Conservation (phyloP, 495 filamentous ascomycete species). For the Thermochaetoides thermophila region DNA sequence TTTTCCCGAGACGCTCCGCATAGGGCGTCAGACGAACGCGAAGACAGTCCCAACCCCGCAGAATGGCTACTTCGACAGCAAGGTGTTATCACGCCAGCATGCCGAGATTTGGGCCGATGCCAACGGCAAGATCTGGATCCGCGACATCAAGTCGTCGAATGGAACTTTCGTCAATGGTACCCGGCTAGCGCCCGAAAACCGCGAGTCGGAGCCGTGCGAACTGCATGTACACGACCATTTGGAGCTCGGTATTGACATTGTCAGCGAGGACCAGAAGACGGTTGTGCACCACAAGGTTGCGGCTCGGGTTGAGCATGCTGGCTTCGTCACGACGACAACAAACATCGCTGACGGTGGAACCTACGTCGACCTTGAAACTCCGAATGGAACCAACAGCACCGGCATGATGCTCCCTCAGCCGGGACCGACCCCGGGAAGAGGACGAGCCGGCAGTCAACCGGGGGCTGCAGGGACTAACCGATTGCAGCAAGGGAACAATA, state of each 20-base stretch:
- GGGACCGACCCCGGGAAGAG: no score
- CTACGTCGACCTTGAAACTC: slow-evolving; percentile 77
- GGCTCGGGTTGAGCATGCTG: slow-evolving; percentile 88
- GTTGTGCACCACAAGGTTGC: slow-evolving; percentile 97
- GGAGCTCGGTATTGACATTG: slow-evolving; percentile 94
- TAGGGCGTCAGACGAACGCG: slow-evolving; percentile 91
- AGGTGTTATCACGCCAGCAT: slow-evolving; percentile 90
- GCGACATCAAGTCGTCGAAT: slow-evolving; percentile 95
- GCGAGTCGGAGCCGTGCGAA: slow-evolving; percentile 89
- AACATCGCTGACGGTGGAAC: slow-evolving; percentile 75
- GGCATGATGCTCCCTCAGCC: slow-evolving; percentile 56
- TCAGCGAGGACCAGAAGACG: slow-evolving; percentile 94
- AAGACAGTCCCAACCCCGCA: slow-evolving; percentile 79
- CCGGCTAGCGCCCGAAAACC: slow-evolving; percentile 77
- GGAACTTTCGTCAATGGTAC: slow-evolving; percentile 96
- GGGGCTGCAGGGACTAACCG: slow-evolving; percentile 48
- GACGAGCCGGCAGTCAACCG: slow-evolving; percentile 56
- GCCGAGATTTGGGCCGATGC: slow-evolving; percentile 91
- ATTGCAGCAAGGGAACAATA: slow-evolving; percentile 35
- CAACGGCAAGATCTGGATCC: slow-evolving; percentile 83
- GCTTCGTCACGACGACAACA: slow-evolving; percentile 49
- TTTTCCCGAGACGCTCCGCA: slow-evolving; percentile 74
- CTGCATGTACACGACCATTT: slow-evolving; percentile 75
- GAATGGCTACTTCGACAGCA: slow-evolving; percentile 96
- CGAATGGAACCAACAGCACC: slow-evolving; percentile 58